phyloP scores from a whole-genome alignment of 1,284 basidiomycete species.

The Leccinum fallax region DNA sequence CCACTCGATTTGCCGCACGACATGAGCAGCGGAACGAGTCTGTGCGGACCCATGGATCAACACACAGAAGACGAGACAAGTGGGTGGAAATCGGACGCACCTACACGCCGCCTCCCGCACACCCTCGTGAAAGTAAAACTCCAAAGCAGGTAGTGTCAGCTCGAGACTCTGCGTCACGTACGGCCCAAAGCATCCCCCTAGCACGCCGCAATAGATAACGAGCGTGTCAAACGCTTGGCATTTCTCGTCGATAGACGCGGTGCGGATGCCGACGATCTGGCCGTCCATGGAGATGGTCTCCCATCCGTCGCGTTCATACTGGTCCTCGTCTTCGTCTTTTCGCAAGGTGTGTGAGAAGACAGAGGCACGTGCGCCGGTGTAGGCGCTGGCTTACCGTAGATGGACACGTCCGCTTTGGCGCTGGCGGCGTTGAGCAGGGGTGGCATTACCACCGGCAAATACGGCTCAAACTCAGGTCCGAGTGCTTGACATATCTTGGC shows the following conservation, averaged over 20 bases:
- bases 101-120: slow-evolving; percentile 66
- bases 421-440: slow-evolving; percentile 72
- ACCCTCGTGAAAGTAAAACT: slow-evolving; percentile 81
- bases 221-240: slow-evolving; percentile 86
- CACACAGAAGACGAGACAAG: background rate
- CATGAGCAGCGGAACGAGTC: slow-evolving; percentile 75
- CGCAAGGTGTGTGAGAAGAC: background rate
- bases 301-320: slow-evolving; percentile 69
- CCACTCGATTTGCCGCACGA: slow-evolving; percentile 67
- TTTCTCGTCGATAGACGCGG: slow-evolving; percentile 83
- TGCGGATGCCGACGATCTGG: slow-evolving; percentile 74
- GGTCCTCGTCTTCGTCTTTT: slow-evolving; percentile 56
- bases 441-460: slow-evolving; percentile 82
- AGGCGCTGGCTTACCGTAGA: slow-evolving; percentile 58
- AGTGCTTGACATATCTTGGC: slow-evolving; percentile 82
- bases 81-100: slow-evolving; percentile 13
- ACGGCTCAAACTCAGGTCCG: slow-evolving; percentile 80
- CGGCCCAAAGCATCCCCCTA: slow-evolving; percentile 70
- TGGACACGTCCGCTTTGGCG: slow-evolving; percentile 76
- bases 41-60: slow-evolving; percentile 28
- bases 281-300: slow-evolving; percentile 77
- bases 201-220: slow-evolving; percentile 75
- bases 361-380: background rate
- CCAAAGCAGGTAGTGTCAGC: slow-evolving; percentile 68
- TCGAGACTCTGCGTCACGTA: slow-evolving; percentile 73